Base-by-base conservation (phyloP, 2,329 filamentous ascomycete species). In the Fusarium foetens region DNA sequence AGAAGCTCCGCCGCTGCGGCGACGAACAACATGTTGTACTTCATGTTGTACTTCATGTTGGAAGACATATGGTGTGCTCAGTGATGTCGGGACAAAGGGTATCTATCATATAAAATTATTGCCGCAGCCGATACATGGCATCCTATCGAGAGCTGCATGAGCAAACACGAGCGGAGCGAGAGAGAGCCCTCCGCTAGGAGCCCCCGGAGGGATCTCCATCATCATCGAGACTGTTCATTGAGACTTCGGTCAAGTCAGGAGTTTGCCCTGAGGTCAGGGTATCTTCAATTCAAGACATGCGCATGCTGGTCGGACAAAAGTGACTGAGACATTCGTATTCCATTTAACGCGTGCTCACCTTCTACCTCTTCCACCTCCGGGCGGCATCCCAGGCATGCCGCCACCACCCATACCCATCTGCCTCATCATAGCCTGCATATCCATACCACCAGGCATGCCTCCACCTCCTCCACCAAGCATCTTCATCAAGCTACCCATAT, bases 401-500 rank as follows among this genome's bases (percentile, higher is more conserved):
- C 88, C 81, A 19, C 88, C 82, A 12, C 88, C 87, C 87, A 91
- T 89, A 29, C 88, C 88, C 88, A 91, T 90, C 78, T 91, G 89
- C 80, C 87, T 85, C 92, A 93, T 87, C 93, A 96, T 94, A 74
- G 92, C 91, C 80, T 92, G 90, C 90, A 96, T 92, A 70, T 92
- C 91, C 83, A 92, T 89, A 66, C 92, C 88, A 33, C 91, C 90
- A 70, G 92, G 63, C 63, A 66, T 66, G 4, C 65, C 64, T 23
- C 66, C 65, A 0, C 83, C 81, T 9, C 82, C 85, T 14, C 85
- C 89, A 29, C 90, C 91, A 2, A 98, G 88, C 93, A 97, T 97
- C 86, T 96, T 95, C 89, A 97, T 95, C 83, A 98, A 88, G 63
- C 91, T 91, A 36, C 90, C 90, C 88, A 98, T 92, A 77, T 97